phyloP scores from a whole-genome alignment of 1,284 basidiomycete species.

The Vanrija sp. region DNA sequence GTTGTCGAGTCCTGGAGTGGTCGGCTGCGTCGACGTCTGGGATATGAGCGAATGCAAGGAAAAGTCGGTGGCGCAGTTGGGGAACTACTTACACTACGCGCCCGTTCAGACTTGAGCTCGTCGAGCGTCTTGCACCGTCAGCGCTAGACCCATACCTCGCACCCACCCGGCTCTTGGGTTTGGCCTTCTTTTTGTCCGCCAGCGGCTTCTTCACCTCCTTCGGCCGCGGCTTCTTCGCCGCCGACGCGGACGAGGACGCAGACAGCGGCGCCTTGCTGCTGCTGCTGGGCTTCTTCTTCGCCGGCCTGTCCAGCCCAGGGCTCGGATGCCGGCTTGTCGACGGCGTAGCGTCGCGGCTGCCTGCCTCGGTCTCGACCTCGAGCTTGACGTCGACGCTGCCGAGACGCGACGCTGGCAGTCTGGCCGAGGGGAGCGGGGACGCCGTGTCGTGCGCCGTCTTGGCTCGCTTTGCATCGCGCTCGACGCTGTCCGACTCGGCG shows the following conservation, averaged over 20 bases:
- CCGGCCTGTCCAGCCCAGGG: slow-evolving; percentile 60
- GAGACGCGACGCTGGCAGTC: neutral
- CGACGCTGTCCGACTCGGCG: neutral
- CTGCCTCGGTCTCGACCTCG: neutral
- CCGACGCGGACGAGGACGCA: too few relatives aligned
- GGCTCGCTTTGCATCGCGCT: slow-evolving; percentile 5
- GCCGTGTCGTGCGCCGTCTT: neutral
- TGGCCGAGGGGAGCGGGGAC: neutral
- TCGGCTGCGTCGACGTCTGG: neutral
- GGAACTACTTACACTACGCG: too few relatives aligned
- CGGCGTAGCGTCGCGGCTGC: neutral
- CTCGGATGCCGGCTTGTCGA: neutral
- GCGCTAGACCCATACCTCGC: neutral
- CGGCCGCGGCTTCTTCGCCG: slow-evolving; percentile 2
- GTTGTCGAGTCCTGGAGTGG: slow-evolving; percentile 13
- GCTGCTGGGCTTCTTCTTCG: slow-evolving; percentile 62
- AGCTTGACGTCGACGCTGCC: neutral
- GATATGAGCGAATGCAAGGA: neutral
- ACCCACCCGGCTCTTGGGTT: slow-evolving; percentile 20
- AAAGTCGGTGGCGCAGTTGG: neutral
- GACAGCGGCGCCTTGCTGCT: too few relatives aligned
- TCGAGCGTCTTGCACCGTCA: neutral
- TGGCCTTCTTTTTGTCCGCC: slow-evolving; percentile 13
- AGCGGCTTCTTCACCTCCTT: neutral
- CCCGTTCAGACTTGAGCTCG: slow-evolving; percentile 16